Evolutionary conservation across 768 basidiomycete species (phyloP).

Genomic region (Pleurotus pulmonarius): DNA sequence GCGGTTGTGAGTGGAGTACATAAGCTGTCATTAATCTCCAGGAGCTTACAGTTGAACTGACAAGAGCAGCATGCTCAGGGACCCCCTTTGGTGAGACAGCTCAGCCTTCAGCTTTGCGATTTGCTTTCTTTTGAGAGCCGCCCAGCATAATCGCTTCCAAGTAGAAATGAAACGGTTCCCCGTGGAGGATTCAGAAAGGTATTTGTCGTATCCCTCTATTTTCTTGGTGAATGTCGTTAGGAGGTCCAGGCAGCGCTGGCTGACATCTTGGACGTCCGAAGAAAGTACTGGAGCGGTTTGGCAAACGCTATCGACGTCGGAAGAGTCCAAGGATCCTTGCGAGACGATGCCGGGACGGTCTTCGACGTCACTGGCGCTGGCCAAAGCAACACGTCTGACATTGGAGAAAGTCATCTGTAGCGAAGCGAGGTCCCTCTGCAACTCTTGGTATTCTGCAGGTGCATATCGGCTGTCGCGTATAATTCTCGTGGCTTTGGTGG

Average conservation of each 20-base stretch:
- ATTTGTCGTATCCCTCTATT: not conserved
- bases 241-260: not conserved
- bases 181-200: not conserved
- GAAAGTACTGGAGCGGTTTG: not conserved
- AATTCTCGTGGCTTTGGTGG: not conserved
- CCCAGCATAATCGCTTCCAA: constrained; percentile 6
- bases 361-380: not conserved
- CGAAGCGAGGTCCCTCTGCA: not conserved
- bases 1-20: not conserved
- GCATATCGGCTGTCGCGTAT: not conserved
- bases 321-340: not conserved
- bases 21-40: too few relatives aligned
- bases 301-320: not conserved
- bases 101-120: not conserved
- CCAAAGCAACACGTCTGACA: not conserved
- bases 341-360: not conserved
- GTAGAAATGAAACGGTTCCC: not conserved
- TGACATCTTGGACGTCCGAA: not conserved
- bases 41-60: not conserved
- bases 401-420: not conserved
- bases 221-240: not conserved
- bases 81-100: not conserved
- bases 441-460: not conserved
- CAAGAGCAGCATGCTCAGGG: not conserved
- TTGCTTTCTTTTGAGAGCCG: not conserved